Evolutionary conservation across 345 rosid species (phyloP).

Genomic region (Populus ilicifolia): DNA sequence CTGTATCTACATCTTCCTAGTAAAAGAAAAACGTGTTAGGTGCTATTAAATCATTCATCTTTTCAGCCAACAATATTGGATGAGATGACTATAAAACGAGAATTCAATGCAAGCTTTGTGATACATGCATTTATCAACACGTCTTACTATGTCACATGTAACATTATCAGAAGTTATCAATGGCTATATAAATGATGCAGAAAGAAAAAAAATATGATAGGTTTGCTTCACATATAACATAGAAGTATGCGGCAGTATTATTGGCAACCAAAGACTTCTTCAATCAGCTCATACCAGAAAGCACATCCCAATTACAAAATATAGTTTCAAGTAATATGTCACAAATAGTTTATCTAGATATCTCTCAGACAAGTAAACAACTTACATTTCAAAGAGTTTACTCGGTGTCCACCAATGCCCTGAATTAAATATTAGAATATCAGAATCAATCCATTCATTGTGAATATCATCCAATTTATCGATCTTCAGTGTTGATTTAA

Average conservation of each 20-base stretch:
- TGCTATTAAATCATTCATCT: neutral
- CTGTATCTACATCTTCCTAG: neutral
- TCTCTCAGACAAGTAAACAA: neutral
- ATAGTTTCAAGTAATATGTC: neutral
- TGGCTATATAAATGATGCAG: neutral
- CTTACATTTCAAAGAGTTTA: slow-evolving; percentile 73
- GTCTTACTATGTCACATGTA: neutral
- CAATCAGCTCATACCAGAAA: neutral
- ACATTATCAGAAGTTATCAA: neutral
- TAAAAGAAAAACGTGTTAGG: neutral
- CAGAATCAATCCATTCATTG: slow-evolving; percentile 70
- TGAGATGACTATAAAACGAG: neutral
- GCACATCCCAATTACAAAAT: neutral
- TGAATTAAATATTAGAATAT: slow-evolving; percentile 58
- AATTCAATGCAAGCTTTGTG: neutral
- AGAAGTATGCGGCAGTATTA: neutral
- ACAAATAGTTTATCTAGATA: neutral
- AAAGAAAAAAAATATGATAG: too few relatives aligned
- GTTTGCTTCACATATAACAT: too few relatives aligned
- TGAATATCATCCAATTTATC: slow-evolving; percentile 58
- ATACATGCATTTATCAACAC: neutral
- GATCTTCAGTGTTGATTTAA: slow-evolving; percentile 48
- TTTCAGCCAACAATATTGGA: neutral
- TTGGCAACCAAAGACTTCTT: neutral
- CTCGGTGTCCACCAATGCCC: slow-evolving; percentile 78